Base-by-base conservation (phyloP, 192 early-diverging fungal species). In the Pilaira anomala region DNA sequence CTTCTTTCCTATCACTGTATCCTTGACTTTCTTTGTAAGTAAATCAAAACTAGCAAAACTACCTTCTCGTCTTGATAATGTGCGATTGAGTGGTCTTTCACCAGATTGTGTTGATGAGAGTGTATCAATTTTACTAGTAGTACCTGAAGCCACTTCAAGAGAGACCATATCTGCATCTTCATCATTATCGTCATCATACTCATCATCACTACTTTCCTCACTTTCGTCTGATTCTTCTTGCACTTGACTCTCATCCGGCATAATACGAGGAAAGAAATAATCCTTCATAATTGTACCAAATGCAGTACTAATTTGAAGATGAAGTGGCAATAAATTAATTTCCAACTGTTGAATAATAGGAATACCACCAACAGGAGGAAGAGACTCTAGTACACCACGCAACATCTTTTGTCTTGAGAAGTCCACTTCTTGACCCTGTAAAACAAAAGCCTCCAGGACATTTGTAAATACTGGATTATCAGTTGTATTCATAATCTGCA, bases 311-410 rank as follows among this genome's bases (percentile, higher is more conserved):
- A 92, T 76, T 70, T 93, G 90, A 33, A 96, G 71, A 11, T 90
- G 77, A 13, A 93, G 66, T 0, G 94, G 94, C 36, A 81, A 83
- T 56, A 96, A 72, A 48, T 91, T 86, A 28, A 96, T 78, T 68
- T 95, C 94, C 65, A 95, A 89, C 33, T 92, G 89, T 61, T 92
- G 88, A 39, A 96, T 86, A 14, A 96, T 87, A 21, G 80, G 78
- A 60, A 96, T 96, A 6, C 94, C 94, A 24, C 87, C 94, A 7
- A 96, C 91, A 0, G 94, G 90, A 5, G 93, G 88, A 48, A 90
- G 76, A 45, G 90, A 82, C 2, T 69, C 68, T 81, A 87, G 87
- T 58, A 85, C 85, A 7, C 93, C 85, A 24, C 91, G 76, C 3
- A 96, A 68, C 90, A 94, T 93, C 74, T 93, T 95, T 39, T 95